Evolutionary conservation across 192 early-diverging fungal genomes (phyloP).

Genomic region (Podila clonocystis): DNA sequence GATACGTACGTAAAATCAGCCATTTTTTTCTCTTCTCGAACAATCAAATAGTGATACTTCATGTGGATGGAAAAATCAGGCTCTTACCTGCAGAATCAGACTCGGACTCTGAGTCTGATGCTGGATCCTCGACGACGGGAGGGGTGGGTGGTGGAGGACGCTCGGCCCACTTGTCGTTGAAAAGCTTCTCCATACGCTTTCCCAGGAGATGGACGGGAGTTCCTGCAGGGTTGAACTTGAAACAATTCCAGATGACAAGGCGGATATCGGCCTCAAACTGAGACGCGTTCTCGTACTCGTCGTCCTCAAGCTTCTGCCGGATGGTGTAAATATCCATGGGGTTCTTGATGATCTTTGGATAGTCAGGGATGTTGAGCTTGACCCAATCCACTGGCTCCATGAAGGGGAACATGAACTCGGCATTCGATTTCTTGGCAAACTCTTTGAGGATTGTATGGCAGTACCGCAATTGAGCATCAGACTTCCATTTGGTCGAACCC

Average conservation of each 20-base stretch:
- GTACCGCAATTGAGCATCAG: slow-evolving; percentile 70
- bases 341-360: slow-evolving; percentile 79
- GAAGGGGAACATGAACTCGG: slow-evolving; percentile 77
- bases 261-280: slow-evolving; percentile 75
- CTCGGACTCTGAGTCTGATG: slow-evolving; percentile 30
- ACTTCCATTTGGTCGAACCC: slow-evolving; percentile 41
- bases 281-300: slow-evolving; percentile 65
- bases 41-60: not conserved
- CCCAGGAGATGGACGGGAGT: slow-evolving; percentile 71
- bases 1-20: not conserved
- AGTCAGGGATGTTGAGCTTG: slow-evolving; percentile 86
- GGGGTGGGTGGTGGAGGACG: slow-evolving; percentile 38
- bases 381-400: slow-evolving; percentile 88
- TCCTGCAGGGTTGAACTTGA: slow-evolving; percentile 71
- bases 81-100: slow-evolving; percentile 34
- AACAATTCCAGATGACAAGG: slow-evolving; percentile 83
- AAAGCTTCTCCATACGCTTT: slow-evolving; percentile 68
- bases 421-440: slow-evolving; percentile 74
- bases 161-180: slow-evolving; percentile 73
- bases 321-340: slow-evolving; percentile 88
- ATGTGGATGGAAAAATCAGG: not conserved
- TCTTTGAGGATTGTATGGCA: slow-evolving; percentile 71
- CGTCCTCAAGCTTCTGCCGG: slow-evolving; percentile 63
- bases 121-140: slow-evolving; percentile 15
- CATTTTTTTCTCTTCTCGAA: not conserved